Base-by-base conservation (phyloP, 768 basidiomycete genomes). In the Candolleomyces efflorescens region DNA sequence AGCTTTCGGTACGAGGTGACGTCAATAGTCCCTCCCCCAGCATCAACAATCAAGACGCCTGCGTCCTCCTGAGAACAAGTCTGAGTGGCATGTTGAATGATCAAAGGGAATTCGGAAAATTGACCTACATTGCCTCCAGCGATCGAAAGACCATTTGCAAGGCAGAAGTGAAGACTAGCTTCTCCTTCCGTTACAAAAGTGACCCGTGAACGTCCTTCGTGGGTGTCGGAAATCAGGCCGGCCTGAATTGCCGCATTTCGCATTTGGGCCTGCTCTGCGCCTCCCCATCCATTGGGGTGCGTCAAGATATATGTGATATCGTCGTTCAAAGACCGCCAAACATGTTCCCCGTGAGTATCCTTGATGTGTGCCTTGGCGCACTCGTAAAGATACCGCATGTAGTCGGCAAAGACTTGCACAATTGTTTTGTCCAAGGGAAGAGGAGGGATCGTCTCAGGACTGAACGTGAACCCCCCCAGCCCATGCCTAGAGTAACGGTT, bases 261-360 rank as follows among this genome's bases (percentile, higher is more conserved):
- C 71, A 86, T 80, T 59, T 76, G 70, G 12, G 67, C 67, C 59
- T 86, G 85, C 59, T 86, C 84, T 0, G 63, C 66, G 0, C 81
- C 81, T 58, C 78, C 84, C 84, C 84, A 86, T 0, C 81, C 82
- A 60, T 85, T 85, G 6, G 84, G 84, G 58, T 85, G 84, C 1
- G 77, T 76, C 22, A 86, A 72, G 15, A 86, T 71, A 57, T 76
- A 80, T 24, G 80, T 76, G 39, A 81, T 73, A 5, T 62, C 68
- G 12, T 67, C 64, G 56, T 75, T 70, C 6, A 82, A 54, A 9
- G 76, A 75, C 11, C 63, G 64, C 81, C 80, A 82, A 2, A 83
- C 59, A 11, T 66, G 65, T 4, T 18, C 56, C 1, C 83, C 82
- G 41, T 80, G 78, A 3, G 74, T 71, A n/a, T 82, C 78, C 37